Evolutionary conservation across 2,329 filamentous ascomycete genomes (phyloP).

Genomic region (Talaromyces piceae): DNA sequence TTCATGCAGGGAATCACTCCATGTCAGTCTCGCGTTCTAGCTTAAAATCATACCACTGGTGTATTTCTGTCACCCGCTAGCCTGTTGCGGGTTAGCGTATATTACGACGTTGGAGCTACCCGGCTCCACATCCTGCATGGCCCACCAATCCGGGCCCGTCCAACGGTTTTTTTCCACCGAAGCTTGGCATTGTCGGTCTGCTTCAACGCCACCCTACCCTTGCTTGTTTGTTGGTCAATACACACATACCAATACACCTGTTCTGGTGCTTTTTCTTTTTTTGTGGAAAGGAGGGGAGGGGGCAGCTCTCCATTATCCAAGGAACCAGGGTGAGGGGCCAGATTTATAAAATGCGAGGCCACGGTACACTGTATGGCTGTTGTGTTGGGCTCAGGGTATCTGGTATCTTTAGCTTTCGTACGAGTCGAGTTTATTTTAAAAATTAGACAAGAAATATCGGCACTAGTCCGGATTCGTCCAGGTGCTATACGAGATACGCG

Average conservation of each 20-base stretch:
- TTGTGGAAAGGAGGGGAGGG: too few species aligned
- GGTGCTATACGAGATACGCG: background rate
- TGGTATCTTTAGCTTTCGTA: too few species aligned
- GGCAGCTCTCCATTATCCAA: too few species aligned
- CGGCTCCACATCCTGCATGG: background rate
- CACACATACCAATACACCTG: background rate
- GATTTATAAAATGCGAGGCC: too few species aligned
- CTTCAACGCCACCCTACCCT: too few species aligned
- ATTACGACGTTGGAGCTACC: background rate
- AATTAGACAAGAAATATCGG: background rate
- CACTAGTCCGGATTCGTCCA: background rate
- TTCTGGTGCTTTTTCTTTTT: too few species aligned
- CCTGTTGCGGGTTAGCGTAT: background rate
- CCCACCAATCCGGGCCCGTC: background rate
- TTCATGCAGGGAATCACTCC: background rate
- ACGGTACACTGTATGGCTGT: too few species aligned
- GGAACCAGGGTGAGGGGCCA: too few species aligned
- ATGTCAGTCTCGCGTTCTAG: background rate
- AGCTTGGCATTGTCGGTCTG: too few species aligned
- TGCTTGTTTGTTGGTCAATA: background rate
- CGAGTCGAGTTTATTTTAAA: too few species aligned
- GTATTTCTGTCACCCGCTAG: background rate
- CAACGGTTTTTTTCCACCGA: background rate
- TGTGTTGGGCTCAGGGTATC: background rate
- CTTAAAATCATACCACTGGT: background rate